Percentiles rank a stretch among this genome's conserved stretches.
Evolutionary conservation across 1,139 yeast genomes (phyloP).

Genomic region (Pichia cactophila): DNA sequence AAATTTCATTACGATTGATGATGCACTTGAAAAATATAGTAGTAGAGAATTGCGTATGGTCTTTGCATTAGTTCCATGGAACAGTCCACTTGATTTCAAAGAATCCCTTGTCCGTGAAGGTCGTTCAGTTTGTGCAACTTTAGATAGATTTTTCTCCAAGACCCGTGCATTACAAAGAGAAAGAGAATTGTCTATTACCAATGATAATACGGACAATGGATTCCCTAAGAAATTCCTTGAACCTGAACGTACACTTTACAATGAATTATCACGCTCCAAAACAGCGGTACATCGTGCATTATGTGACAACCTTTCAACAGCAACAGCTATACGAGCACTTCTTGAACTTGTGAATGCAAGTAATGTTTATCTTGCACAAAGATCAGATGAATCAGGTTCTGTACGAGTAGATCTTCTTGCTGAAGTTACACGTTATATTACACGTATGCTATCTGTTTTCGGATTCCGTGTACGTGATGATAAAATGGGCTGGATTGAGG

Average conservation of each 20-base stretch:
- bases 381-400: constrained; percentile 16
- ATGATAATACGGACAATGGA: constrained; percentile 35
- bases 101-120: constrained; percentile 73
- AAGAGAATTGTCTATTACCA: constrained; percentile 25
- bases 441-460: constrained; percentile 57
- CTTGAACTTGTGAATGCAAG: constrained; percentile 62
- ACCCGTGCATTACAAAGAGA: constrained; percentile 59
- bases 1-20: constrained; percentile 90
- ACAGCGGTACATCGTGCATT: constrained; percentile 67
- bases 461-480: constrained; percentile 73
- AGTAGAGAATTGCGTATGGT: constrained; percentile 83
- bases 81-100: constrained; percentile 85
- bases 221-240: constrained; percentile 48
- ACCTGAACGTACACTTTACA: constrained; percentile 43
- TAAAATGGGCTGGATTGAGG: constrained; percentile 62
- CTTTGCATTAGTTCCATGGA: constrained; percentile 90
- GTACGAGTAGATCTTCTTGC: constrained; percentile 59
- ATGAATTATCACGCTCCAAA: constrained; percentile 47
- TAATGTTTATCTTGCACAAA: constrained; percentile 60
- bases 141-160: constrained; percentile 76
- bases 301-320: constrained; percentile 81
- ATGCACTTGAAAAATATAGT: constrained; percentile 65
- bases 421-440: constrained; percentile 61
- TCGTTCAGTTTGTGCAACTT: constrained; percentile 60
- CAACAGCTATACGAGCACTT: constrained; percentile 58